A percentile compares a stretch with the other conserved stretches of the same genome.
These are phyloP conservation scores for Sonneratia caseolaris DNA, from an alignment of 345 rosid genomes.

Conservation along the genomic window DNA sequence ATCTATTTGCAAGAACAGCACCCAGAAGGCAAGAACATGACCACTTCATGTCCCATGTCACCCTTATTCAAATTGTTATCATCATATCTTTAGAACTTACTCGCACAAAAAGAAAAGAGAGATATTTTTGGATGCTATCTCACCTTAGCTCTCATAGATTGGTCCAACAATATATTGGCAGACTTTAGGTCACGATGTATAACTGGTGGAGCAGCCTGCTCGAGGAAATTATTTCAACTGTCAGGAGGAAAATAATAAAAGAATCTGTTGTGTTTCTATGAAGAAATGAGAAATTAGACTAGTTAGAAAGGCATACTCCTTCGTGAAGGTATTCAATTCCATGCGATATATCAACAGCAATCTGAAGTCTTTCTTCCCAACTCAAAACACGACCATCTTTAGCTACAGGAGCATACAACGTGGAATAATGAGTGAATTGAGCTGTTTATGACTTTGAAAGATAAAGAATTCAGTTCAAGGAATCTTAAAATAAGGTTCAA, in stretches of 20 bases:
- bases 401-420: conserved; percentile 9
- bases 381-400: conserved; percentile 28
- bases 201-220: conserved; percentile 88
- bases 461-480: neutral
- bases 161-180: conserved; percentile 80
- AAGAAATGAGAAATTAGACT: neutral
- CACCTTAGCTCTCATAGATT: conserved; percentile 87
- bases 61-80: neutral
- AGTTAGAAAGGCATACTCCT: conserved; percentile 47
- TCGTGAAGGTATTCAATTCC: conserved; percentile 93
- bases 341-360: conserved; percentile 82
- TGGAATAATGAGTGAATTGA: neutral
- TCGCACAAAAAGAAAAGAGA: neutral
- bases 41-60: neutral
- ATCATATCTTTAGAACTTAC: neutral
- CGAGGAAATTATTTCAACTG: conserved; percentile 8
- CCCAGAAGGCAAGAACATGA: neutral
- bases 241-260: neutral
- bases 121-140: neutral
- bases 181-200: conserved; percentile 96
- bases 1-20: neutral
- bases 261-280: neutral
- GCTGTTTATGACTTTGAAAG: neutral
- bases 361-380: conserved; percentile 83
- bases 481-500: neutral